Evolutionary conservation across 179 eudicot species (phyloP), one percentile per base, ranked within the genome.

Genomic region (Nepenthes alata): DNA sequence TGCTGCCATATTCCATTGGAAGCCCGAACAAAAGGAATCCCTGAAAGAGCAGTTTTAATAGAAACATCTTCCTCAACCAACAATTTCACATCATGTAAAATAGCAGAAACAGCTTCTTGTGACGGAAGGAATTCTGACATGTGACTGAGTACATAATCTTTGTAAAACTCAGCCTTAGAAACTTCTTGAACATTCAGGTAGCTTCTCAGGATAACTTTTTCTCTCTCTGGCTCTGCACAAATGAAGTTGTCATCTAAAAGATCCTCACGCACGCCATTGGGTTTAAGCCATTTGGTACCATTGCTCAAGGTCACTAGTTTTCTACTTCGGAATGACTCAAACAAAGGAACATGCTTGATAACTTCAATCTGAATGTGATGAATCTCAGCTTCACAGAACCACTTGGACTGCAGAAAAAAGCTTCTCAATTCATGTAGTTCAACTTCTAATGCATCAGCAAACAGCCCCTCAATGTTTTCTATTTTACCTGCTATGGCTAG

Each of bases 381-480:
- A 82, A 90, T 74, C 14, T 68, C 77, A 66, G 67, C 78, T 71
- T 81, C 97, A 73, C 70, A 67, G 70, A 87, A 95, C 99, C 99
- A 95, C 82, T 85, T 95, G 25, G 89, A 87, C 77, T 91, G 99
- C 65, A 95, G 81, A 85, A 95, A 78, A 83, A 87, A 95, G 72
- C 85, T 84, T 70, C 97, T 80, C 62, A 95, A 75, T 74, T 95
- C 99, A 71, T 83, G 96, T 69, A 91, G 69, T 73, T 86, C 97
- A 48, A 94, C 89, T 71, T 91, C 97, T 37, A 89, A 75, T 60
- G 91, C 87, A 74, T 91, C 76, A 75, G 70, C 59, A 63, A 95
- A 95, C 55, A 91, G 85, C 68, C 60, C 70, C 60, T 73, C 87
- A 64, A 95, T 66, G 34, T 76, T 78, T 71, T 84, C 88, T 64